Evolutionary conservation across 176 grass and related monocot species (phyloP).

Genomic region (Eleusine indica): DNA sequence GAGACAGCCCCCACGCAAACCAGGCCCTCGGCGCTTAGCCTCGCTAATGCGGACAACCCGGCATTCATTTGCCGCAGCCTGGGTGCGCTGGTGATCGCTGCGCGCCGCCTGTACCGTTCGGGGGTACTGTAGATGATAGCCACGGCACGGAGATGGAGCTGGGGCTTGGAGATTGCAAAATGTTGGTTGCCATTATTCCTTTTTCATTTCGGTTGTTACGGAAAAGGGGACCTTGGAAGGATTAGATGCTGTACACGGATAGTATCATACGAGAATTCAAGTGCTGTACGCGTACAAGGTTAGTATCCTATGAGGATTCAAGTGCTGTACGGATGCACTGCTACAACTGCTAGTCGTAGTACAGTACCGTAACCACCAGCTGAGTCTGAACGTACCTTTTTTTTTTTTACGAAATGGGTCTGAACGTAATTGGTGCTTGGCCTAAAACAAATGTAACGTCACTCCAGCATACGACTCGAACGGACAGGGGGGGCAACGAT

Average conservation of each 20-base stretch:
- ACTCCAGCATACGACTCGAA: too few relatives aligned
- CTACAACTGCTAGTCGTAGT: neutral
- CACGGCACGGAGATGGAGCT: neutral
- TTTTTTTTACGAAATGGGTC: neutral
- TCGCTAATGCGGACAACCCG: constrained; percentile 38
- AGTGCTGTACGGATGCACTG: neutral
- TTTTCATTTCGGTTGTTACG: too few relatives aligned
- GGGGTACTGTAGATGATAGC: neutral
- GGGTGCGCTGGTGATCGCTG: neutral
- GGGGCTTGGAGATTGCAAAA: neutral
- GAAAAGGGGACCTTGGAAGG: too few relatives aligned
- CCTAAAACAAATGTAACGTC: neutral
- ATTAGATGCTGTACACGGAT: too few relatives aligned
- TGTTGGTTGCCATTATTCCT: neutral
- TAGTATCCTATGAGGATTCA: too few relatives aligned
- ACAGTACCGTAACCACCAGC: neutral
- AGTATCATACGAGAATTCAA: too few relatives aligned
- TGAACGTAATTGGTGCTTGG: neutral
- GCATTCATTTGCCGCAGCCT: constrained; percentile 38
- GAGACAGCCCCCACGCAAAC: constrained; percentile 7
- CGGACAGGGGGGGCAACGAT: neutral
- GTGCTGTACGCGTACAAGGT: too few relatives aligned
- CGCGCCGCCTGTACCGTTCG: neutral
- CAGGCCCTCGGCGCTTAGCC: constrained; percentile 2
- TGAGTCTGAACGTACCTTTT: neutral